Evolutionary conservation across 345 rosid genomes (phyloP).

Genomic region (thale cress (Arabidopsis thaliana)): DNA sequence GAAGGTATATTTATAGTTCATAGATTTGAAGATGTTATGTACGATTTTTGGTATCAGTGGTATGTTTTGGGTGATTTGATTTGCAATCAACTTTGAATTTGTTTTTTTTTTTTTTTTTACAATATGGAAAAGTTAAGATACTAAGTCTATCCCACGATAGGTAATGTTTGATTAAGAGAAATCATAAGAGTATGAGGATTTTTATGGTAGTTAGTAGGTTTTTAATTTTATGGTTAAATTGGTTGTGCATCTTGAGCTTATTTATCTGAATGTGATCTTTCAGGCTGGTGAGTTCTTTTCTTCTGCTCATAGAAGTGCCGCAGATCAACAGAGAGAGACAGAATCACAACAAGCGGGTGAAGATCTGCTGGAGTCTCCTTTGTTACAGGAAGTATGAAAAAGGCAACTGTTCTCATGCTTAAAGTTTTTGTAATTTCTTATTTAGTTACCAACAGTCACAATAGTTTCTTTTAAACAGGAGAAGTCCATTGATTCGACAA

Average conservation of each 20-base stretch:
- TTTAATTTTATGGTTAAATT: constrained; percentile 22
- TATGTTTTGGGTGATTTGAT: neutral
- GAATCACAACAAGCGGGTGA: constrained; percentile 62
- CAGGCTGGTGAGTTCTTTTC: constrained; percentile 88
- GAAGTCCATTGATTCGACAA: constrained; percentile 62
- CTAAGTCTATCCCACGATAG: neutral
- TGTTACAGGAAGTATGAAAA: constrained; percentile 54
- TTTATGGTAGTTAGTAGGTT: constrained; percentile 15
- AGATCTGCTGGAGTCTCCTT: constrained; percentile 76
- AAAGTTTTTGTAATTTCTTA: neutral
- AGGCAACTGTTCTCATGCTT: constrained; percentile 14
- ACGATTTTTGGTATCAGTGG: too few relatives aligned
- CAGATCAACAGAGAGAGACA: constrained; percentile 75
- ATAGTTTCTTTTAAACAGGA: constrained; percentile 56
- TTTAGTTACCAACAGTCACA: constrained; percentile 20
- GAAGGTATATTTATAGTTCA: constrained; percentile 59
- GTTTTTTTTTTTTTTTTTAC: neutral
- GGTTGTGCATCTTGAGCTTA: neutral
- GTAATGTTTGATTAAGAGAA: neutral
- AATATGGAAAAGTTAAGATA: constrained; percentile 4
- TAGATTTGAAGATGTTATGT: constrained; percentile 8
- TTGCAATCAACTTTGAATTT: neutral
- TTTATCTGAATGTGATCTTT: constrained; percentile 10
- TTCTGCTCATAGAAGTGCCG: constrained; percentile 73
- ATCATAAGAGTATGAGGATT: neutral